Base-by-base conservation (phyloP, 805 yeast species). In the Yarrowia osloensis region DNA sequence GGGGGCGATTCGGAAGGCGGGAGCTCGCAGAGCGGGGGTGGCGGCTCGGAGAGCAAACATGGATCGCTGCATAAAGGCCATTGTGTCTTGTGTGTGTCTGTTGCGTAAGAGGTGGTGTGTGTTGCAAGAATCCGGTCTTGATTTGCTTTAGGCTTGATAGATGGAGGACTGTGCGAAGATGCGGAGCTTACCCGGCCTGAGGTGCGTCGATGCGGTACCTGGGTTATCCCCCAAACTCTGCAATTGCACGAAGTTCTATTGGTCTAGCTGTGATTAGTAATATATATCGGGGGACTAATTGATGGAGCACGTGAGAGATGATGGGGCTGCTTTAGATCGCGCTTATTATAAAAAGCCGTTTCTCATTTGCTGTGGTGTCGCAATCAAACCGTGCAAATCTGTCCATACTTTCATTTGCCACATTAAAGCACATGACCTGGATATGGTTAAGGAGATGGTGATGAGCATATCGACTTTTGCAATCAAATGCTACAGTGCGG, bases 51-150 rank as follows among this genome's bases (percentile, higher is more conserved):
- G 63, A 26, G 63, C 63, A 40, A 57, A 57, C 49, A 57, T n/a
- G 28, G 63, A 57, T 57, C 63, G 63, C 49, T 57, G 63, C 63
- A 57, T 57, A 29, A 57, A 57, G 47, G 62, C 62, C 63, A 57
- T 57, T 57, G 37, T 57, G 49, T 55, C 3, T 24, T 33, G 22
- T 29, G 55, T 22, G 62, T 21, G 44, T 54, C 22, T 12, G 46
- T 24, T 13, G 49, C 28, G 49, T 22, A 44, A 11, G 47, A 26
- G 40, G 15, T 35, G 24, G 17, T 6, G 33, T 19, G 31, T 47
- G 22, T 28, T 28, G 3, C 21, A 17, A 6, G 4, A 7, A 19
- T 19, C 3, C 6, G 21, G 42, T 22, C 40, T 50, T 55, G 62
- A 55, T 55, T 57, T 39, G 49, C 35, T 54, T 39, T 54, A 52